Evolutionary conservation across 306 rosid genomes (phyloP).

Genomic region (Biancaea sappan): DNA sequence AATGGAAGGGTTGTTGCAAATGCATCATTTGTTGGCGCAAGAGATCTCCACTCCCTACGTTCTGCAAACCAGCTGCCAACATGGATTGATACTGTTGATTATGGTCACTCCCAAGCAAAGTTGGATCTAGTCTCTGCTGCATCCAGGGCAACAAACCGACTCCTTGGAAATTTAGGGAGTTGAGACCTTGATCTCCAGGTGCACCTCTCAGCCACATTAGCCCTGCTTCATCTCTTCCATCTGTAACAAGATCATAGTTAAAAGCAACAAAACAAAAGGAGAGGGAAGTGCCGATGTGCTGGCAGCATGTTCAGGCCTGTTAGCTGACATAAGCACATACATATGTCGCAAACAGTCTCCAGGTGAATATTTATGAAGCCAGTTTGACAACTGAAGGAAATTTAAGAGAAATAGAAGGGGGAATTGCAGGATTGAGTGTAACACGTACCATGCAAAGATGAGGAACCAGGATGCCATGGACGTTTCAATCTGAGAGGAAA

Average conservation of each 20-base stretch:
- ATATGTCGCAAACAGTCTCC: neutral
- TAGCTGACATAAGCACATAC: neutral
- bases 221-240: constrained; percentile 78
- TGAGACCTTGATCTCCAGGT: constrained; percentile 66
- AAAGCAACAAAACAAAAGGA: constrained; percentile 11
- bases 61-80: constrained; percentile 82
- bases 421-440: constrained; percentile 6
- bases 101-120: constrained; percentile 66
- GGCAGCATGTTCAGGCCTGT: neutral
- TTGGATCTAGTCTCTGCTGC: constrained; percentile 85
- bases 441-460: constrained; percentile 68
- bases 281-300: neutral
- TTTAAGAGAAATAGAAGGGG: neutral
- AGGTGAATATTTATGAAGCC: neutral
- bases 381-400: constrained; percentile 1
- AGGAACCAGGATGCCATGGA: constrained; percentile 90
- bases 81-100: constrained; percentile 88
- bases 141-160: constrained; percentile 83
- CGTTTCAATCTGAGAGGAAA: constrained; percentile 90
- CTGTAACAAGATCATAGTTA: constrained; percentile 46
- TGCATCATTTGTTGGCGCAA: constrained; percentile 79
- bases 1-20: constrained; percentile 74
- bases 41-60: constrained; percentile 70
- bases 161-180: constrained; percentile 73
- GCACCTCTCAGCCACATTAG: constrained; percentile 88